A percentile compares a stretch with the other conserved stretches of the same genome.
Evolutionary conservation across 164 flowering plant species (phyloP).

Genomic region (Tetracentron sinense): DNA sequence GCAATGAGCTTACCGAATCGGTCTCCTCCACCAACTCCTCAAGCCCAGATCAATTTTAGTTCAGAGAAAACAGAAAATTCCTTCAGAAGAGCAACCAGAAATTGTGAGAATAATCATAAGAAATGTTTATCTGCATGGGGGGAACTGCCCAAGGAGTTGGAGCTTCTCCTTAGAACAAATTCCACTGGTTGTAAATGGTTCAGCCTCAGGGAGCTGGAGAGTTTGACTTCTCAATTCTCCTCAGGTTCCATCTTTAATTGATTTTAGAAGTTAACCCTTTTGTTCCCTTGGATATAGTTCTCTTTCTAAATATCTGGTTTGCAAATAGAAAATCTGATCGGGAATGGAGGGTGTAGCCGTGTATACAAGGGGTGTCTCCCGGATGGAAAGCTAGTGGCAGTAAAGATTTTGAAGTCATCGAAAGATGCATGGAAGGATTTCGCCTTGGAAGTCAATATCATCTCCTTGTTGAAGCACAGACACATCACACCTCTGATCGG

Average conservation of each 20-base stretch:
- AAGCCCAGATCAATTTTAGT: conserved; percentile 1
- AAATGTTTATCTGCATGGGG: conserved; percentile 13
- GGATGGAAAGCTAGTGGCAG: conserved; percentile 68
- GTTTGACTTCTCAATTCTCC: conserved; percentile 59
- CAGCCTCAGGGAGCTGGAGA: conserved; percentile 41
- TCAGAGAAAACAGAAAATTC: conserved; percentile 17
- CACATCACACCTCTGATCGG: conserved; percentile 63
- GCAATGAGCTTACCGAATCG: conserved; percentile 51
- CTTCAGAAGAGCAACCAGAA: conserved; percentile 12
- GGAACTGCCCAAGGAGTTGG: conserved; percentile 39
- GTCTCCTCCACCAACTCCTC: conserved; percentile 21
- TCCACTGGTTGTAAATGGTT: conserved; percentile 48
- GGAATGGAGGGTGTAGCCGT: conserved; percentile 72
- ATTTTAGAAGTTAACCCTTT: no score
- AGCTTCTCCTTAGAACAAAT: conserved; percentile 32
- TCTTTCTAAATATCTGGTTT: no score
- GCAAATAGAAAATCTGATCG: conserved; percentile 77
- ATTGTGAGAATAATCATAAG: conserved; percentile 11
- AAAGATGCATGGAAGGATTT: conserved; percentile 65
- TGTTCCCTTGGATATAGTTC: no score
- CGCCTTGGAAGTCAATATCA: conserved; percentile 61
- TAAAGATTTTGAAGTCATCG: conserved; percentile 60
- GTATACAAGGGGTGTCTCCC: conserved; percentile 78
- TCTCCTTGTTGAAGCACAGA: conserved; percentile 61
- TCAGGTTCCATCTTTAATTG: no score